A percentile compares a stretch with the other conserved stretches of the same genome.
Evolutionary conservation across 495 filamentous ascomycete genomes (phyloP).

Genomic region (Xylaria bambusicola): DNA sequence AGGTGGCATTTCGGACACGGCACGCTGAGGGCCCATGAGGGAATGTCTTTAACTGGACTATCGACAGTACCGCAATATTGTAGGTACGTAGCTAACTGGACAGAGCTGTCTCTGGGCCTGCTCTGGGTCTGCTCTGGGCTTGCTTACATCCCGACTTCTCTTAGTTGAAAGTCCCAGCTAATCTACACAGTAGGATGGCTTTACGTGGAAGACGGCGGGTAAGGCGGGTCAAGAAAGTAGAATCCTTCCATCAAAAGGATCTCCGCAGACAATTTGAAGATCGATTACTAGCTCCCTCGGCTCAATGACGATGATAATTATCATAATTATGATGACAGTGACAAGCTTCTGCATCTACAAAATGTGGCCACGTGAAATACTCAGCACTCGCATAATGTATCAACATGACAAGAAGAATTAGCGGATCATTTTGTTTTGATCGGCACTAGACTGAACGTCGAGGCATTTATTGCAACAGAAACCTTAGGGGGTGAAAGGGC

Average conservation of each 20-base stretch:
- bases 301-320: slow-evolving; percentile 1
- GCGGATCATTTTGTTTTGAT: background rate
- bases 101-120: too few relatives aligned
- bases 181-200: background rate
- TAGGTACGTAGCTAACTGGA: background rate
- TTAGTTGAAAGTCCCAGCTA: background rate
- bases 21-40: background rate
- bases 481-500: background rate
- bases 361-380: too few relatives aligned
- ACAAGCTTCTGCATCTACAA: background rate
- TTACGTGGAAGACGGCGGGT: background rate
- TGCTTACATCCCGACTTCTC: background rate
- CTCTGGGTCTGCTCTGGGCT: too few relatives aligned
- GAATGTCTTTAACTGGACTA: too few relatives aligned
- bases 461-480: slow-evolving; percentile 7
- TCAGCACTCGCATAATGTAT: too few relatives aligned
- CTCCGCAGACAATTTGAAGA: slow-evolving; percentile 6
- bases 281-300: slow-evolving; percentile 10
- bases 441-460: background rate
- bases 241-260: background rate
- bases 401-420: too few relatives aligned
- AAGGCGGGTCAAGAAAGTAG: background rate
- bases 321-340: slow-evolving; percentile 6
- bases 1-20: background rate
- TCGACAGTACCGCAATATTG: background rate